These are phyloP conservation scores for Blastobotrys americana DNA, from an alignment of 805 yeast genomes.

Conservation along the genomic window DNA sequence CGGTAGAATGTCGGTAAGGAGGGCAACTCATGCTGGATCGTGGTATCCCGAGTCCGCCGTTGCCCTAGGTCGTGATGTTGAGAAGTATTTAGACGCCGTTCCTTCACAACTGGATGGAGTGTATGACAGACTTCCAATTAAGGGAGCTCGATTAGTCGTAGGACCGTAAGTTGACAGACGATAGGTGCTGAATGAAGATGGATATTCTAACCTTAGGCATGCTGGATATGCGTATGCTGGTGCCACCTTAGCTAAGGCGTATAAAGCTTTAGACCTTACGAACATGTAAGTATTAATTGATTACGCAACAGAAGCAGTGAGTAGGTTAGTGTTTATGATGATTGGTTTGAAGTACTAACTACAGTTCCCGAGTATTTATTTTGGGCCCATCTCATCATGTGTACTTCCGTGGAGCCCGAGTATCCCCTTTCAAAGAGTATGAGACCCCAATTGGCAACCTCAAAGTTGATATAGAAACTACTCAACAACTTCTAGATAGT, in stretches of 20 bases:
- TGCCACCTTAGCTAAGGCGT: conserved; percentile 65
- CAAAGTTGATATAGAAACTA: conserved; percentile 49
- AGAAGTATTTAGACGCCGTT: conserved; percentile 38
- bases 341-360: no score
- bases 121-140: conserved; percentile 23
- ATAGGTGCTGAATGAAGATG: no score
- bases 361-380: conserved; percentile 63
- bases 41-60: conserved; percentile 62
- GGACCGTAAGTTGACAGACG: conserved; percentile 40
- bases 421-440: conserved; percentile 47
- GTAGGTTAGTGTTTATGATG: no score
- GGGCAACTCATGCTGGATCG: conserved; percentile 84
- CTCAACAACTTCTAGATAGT: conserved; percentile 26
- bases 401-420: conserved; percentile 57
- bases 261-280: conserved; percentile 57
- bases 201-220: no score
- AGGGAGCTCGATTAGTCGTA: conserved; percentile 44
- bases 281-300: conserved; percentile 31
- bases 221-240: conserved; percentile 91
- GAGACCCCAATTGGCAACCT: conserved; percentile 81
- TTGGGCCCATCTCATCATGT: conserved; percentile 93
- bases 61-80: conserved; percentile 45
- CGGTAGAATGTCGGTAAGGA: conserved; percentile 35
- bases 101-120: conserved; percentile 14
- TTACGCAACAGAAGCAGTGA: background rate